Percentiles rank a stretch among this genome's conserved stretches.
phyloP scores from a whole-genome alignment of 2,329 filamentous ascomycete genomes.

The Neofusicoccum laricinum region DNA sequence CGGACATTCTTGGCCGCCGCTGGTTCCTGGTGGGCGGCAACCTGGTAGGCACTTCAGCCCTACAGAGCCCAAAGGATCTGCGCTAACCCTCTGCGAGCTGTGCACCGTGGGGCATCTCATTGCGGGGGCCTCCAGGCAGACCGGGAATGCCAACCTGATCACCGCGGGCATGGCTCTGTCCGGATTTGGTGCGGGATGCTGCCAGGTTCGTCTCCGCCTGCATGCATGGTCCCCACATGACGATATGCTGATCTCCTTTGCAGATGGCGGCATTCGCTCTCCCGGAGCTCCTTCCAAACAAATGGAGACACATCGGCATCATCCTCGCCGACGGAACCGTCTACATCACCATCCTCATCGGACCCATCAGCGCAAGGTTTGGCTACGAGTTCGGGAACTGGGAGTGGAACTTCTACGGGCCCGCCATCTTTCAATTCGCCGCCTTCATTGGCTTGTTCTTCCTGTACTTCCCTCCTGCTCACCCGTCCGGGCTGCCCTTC shows the following conservation, averaged over 20 bases:
- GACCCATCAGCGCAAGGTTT: constrained; percentile 45
- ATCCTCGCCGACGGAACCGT: constrained; percentile 40
- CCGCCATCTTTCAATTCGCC: constrained; percentile 43
- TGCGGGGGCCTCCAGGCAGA: constrained; percentile 18
- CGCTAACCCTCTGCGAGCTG: neutral
- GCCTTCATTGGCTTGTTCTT: constrained; percentile 45
- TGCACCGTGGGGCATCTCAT: constrained; percentile 18
- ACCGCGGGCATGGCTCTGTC: constrained; percentile 42
- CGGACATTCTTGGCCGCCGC: constrained; percentile 47
- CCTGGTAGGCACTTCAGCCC: constrained; percentile 25
- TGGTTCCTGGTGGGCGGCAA: constrained; percentile 48
- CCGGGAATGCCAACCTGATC: constrained; percentile 39
- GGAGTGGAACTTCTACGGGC: constrained; percentile 47
- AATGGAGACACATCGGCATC: constrained; percentile 47
- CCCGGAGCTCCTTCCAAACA: constrained; percentile 49
- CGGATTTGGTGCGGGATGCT: constrained; percentile 46
- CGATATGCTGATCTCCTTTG: neutral
- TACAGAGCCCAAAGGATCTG: neutral
- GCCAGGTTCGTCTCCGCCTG: constrained; percentile 30
- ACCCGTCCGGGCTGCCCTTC: constrained; percentile 31
- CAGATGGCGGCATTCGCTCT: constrained; percentile 45
- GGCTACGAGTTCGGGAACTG: constrained; percentile 39
- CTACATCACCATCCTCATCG: constrained; percentile 46
- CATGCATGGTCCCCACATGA: neutral
- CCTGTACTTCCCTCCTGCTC: constrained; percentile 41